Evolutionary conservation across 345 rosid genomes (phyloP), one percentile per base, ranked within the genome.

Genomic region (Gossypium anomalum): DNA sequence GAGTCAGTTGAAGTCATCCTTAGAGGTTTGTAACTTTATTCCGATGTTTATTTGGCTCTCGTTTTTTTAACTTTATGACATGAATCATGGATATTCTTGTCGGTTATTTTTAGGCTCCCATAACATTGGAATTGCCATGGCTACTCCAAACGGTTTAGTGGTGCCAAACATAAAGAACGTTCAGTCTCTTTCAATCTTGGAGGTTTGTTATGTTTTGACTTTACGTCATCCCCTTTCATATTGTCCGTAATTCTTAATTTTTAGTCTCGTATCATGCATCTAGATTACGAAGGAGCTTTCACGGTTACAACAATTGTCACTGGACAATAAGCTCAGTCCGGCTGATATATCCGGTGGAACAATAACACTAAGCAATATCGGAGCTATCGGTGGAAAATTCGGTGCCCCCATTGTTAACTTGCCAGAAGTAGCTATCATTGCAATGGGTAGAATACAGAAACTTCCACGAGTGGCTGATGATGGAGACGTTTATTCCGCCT

Each of bases 91-190:
- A 59, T 38, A 72, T 59, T 64, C 1, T 74, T 58, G 27, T 53
- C 77, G 71, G 56, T 68, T 76, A 4, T 70, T 64, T 34, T 15
- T 75, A 94, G 98, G 97, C 61, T 90, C 95, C 41, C 98, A 92
- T 80, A 91, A 94, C 71, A 88, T 94, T 72, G 98, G 98, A 76
- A 85, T 94, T 77, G 98, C 98, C 51, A 94, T 94, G 95, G 97
- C 95, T 82, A 92, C 97, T 73, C 90, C 93, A 43, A 72, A 78
- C 56, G 98, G 98, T 11, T 89, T 94, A 8, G 97, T 89, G 8
- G 98, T 92, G 64, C 98, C 98, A 2, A 92, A 89, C 79, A 87
- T 94, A 79, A 94, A 92, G 90, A 94, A 92, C 83, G 95, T 89
- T 67, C 95, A 91, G 78, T 80, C 89, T 62, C 89, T 89, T 73